phyloP scores from a whole-genome alignment of 2,329 filamentous ascomycete genomes.

The Colletotrichum orbiculare region DNA sequence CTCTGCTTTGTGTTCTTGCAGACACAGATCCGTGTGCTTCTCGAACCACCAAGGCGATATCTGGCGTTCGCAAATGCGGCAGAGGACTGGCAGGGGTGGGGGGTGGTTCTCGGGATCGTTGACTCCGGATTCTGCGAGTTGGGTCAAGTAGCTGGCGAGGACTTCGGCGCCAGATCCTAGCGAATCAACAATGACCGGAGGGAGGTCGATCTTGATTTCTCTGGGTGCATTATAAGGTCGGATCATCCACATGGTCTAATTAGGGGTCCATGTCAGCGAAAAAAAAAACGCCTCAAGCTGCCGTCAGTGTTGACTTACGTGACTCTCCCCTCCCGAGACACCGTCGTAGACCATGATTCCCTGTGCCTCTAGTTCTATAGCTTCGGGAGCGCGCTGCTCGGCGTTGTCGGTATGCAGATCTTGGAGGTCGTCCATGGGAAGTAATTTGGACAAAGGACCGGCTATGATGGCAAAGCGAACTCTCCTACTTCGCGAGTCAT shows the following conservation, averaged over 20 bases:
- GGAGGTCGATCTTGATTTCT: conserved; percentile 96
- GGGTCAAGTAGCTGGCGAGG: conserved; percentile 91
- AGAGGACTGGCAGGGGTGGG: conserved; percentile 86
- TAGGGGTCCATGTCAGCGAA: conserved; percentile 18
- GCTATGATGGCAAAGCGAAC: conserved; percentile 82
- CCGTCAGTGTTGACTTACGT: conserved; percentile 70
- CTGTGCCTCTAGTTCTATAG: conserved; percentile 90
- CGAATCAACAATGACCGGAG: conserved; percentile 88
- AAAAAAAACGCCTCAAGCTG: background rate
- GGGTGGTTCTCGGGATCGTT: conserved; percentile 81
- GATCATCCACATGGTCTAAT: conserved; percentile 99
- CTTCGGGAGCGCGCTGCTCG: conserved; percentile 54
- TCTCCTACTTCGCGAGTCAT: conserved; percentile 92
- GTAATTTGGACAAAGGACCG: conserved; percentile 75
- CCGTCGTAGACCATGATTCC: conserved; percentile 98
- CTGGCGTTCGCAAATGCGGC: conserved; percentile 96
- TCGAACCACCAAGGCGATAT: conserved; percentile 99
- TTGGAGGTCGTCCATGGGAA: conserved; percentile 55
- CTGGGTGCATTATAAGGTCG: conserved; percentile 88
- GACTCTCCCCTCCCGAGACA: conserved; percentile 85
- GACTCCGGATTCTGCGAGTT: conserved; percentile 83
- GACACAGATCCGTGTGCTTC: conserved; percentile 95
- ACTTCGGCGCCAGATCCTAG: conserved; percentile 95
- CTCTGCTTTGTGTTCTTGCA: conserved; percentile 95
- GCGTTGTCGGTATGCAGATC: conserved; percentile 52